Conservation (phyloP, 2,329 filamentous ascomycete genomes). For the Aaosphaeria arxii region DNA sequence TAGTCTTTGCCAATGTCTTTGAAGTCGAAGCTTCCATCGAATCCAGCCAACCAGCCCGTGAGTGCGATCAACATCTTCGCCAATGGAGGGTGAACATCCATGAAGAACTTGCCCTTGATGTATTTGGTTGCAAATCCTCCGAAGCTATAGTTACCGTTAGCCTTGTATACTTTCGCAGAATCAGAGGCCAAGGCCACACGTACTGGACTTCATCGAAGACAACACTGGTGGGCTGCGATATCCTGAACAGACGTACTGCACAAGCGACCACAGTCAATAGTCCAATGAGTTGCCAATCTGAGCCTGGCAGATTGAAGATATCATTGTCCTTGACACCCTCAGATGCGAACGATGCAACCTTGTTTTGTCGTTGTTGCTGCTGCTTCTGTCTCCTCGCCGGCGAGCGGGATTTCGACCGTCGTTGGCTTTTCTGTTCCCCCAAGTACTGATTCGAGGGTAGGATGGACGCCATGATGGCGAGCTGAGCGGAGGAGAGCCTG, state of each 20-base stretch:
- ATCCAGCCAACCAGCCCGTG: slow-evolving; percentile 90
- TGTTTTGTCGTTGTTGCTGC: slow-evolving; percentile 22
- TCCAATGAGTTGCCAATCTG: slow-evolving; percentile 77
- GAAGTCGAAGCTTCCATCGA: slow-evolving; percentile 95
- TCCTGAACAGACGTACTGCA: slow-evolving; percentile 84
- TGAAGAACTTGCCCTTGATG: slow-evolving; percentile 99
- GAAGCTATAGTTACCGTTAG: slow-evolving; percentile 60
- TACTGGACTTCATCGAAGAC: slow-evolving; percentile 99
- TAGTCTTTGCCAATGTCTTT: slow-evolving; percentile 99
- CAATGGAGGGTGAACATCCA: slow-evolving; percentile 98
- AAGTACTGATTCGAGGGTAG: slow-evolving; percentile 27
- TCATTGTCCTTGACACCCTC: slow-evolving; percentile 85
- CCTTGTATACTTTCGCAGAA: not conserved
- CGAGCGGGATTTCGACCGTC: slow-evolving; percentile 31
- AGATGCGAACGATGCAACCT: slow-evolving; percentile 62
- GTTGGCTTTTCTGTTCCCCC: slow-evolving; percentile 27
- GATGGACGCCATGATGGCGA: slow-evolving; percentile 36
- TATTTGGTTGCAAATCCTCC: slow-evolving; percentile 98
- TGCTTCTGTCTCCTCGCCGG: slow-evolving; percentile 33
- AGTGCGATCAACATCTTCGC: slow-evolving; percentile 96
- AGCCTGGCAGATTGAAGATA: slow-evolving; percentile 78
- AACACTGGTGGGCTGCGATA: slow-evolving; percentile 93
- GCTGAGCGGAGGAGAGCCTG: slow-evolving; percentile 8
- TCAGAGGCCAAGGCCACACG: slow-evolving; percentile 39
- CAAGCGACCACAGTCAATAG: slow-evolving; percentile 72